Conservation (phyloP, 805 yeast genomes). For the Alloascoidea hylecoeti region DNA sequence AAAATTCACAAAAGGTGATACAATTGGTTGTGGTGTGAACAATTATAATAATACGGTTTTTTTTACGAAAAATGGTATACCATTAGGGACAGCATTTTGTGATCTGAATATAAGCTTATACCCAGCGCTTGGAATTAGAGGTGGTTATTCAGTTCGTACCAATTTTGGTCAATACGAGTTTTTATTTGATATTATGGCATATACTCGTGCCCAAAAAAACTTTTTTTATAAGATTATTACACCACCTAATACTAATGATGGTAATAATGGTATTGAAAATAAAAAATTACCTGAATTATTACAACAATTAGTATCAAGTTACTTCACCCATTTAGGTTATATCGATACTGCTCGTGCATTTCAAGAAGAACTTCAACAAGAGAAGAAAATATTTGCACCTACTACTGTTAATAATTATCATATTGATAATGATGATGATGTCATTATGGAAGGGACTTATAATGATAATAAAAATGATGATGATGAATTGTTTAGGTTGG, state of each 20-base stretch:
- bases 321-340: conserved; percentile 46
- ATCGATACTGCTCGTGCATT: conserved; percentile 39
- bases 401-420: conserved; percentile 5
- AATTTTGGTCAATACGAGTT: conserved; percentile 40
- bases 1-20: conserved; percentile 41
- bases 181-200: conserved; percentile 42
- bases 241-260: conserved; percentile 3
- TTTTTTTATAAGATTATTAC: conserved; percentile 13
- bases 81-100: conserved; percentile 37
- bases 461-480: too few relatives aligned
- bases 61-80: conserved; percentile 71
- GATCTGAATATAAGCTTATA: conserved; percentile 26
- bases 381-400: conserved; percentile 10
- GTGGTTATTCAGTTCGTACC: conserved; percentile 27
- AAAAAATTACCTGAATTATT: conserved; percentile 15
- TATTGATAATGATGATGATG: conserved; percentile 7
- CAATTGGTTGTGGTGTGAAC: conserved; percentile 77
- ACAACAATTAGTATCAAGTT: conserved; percentile 25
- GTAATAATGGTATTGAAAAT: conserved; percentile 1
- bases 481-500: conserved; percentile 16
- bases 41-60: conserved; percentile 49
- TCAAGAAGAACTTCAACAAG: conserved; percentile 26
- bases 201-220: conserved; percentile 31
- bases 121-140: conserved; percentile 33
- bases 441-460: conserved; percentile 11